Evolutionary conservation across 2,329 filamentous ascomycete genomes (phyloP).

Genomic region (Rhynchosporium graminicola): DNA sequence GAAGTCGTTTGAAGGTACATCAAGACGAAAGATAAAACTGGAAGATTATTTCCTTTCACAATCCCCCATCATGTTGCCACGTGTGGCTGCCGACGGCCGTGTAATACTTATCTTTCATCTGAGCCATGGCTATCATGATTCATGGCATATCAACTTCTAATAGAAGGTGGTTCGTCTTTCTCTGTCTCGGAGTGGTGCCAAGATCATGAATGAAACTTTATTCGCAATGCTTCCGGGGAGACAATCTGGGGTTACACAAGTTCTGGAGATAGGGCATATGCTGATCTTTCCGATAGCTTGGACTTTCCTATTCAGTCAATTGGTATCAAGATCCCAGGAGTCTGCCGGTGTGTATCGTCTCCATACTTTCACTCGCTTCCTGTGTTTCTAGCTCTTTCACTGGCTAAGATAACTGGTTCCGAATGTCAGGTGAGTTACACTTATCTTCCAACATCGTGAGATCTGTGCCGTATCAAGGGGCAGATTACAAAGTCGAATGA

Average conservation of each 20-base stretch:
- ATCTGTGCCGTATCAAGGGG: constrained; percentile 2
- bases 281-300: constrained; percentile 24
- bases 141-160: constrained; percentile 11
- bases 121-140: constrained; percentile 1
- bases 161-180: constrained; percentile 9
- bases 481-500: constrained; percentile 24
- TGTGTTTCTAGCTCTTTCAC: background rate
- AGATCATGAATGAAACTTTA: background rate
- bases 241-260: constrained; percentile 12
- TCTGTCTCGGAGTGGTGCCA: constrained; percentile 9
- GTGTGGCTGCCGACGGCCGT: constrained; percentile 8
- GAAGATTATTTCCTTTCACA: constrained; percentile 12
- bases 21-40: constrained; percentile 31
- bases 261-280: constrained; percentile 14
- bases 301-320: constrained; percentile 25
- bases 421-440: constrained; percentile 13
- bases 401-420: constrained; percentile 12
- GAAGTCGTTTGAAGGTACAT: background rate
- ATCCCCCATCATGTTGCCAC: constrained; percentile 21
- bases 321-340: constrained; percentile 18
- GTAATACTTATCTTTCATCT: constrained; percentile 13
- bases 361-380: background rate
- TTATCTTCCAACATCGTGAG: constrained; percentile 16
- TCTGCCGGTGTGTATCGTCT: constrained; percentile 4
- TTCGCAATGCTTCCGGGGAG: background rate